Evolutionary conservation across 2,329 filamentous ascomycete genomes (phyloP).

Genomic region (Phyllosticta capitalensis): DNA sequence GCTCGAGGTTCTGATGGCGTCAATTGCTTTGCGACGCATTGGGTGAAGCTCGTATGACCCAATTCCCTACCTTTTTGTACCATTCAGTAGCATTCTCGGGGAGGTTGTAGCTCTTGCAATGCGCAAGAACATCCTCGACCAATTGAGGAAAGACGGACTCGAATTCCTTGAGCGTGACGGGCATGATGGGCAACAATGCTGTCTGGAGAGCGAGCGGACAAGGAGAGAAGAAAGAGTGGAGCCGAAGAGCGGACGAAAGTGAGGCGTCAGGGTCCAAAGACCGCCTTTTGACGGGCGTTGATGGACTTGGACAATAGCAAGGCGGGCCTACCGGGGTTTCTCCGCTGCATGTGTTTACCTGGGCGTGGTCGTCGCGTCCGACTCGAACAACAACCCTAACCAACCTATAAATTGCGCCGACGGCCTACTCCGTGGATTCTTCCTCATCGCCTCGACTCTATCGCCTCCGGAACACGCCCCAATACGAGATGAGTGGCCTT

Average conservation of each 20-base stretch:
- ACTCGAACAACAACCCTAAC: neutral
- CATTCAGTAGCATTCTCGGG: slow-evolving; percentile 73
- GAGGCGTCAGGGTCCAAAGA: neutral
- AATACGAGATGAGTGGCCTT: slow-evolving; percentile 16
- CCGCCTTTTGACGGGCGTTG: neutral
- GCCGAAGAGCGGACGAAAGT: neutral
- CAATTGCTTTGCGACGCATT: slow-evolving; percentile 14
- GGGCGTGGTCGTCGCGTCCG: neutral
- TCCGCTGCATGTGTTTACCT: neutral
- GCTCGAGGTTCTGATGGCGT: slow-evolving; percentile 59
- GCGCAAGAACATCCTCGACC: slow-evolving; percentile 67
- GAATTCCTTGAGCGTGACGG: slow-evolving; percentile 74
- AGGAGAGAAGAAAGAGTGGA: neutral
- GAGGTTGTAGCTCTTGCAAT: slow-evolving; percentile 73
- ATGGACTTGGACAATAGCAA: neutral
- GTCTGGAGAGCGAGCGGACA: neutral
- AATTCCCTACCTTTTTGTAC: slow-evolving; percentile 61
- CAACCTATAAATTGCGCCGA: neutral
- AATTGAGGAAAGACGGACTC: slow-evolving; percentile 83
- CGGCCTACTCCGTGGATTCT: neutral
- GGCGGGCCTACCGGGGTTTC: neutral
- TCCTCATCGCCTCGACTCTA: neutral
- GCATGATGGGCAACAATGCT: slow-evolving; percentile 38
- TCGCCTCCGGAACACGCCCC: neutral
- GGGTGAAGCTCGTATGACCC: slow-evolving; percentile 3